A percentile compares a stretch with the other conserved stretches of the same genome.
phyloP scores from a whole-genome alignment of 164 flowering plant species.

The Dillenia turbinata region DNA sequence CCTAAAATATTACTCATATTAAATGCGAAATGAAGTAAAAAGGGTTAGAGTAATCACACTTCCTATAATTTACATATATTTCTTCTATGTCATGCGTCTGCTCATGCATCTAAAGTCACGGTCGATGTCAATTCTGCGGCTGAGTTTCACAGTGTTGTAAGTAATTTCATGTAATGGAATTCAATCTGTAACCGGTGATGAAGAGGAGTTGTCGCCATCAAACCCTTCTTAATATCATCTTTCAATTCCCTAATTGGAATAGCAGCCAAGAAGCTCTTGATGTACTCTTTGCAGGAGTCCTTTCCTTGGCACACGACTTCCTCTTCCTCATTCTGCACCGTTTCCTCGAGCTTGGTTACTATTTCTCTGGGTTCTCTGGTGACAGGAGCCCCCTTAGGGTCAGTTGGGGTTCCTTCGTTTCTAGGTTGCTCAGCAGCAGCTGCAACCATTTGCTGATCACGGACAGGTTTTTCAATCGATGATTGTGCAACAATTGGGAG shows the following conservation, averaged over 20 bases:
- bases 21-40: not conserved
- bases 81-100: not conserved
- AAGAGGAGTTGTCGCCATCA: slow-evolving; percentile 57
- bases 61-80: slow-evolving; percentile 22
- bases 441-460: slow-evolving; percentile 28
- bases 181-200: slow-evolving; percentile 93
- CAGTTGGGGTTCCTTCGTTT: slow-evolving; percentile 12
- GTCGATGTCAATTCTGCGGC: slow-evolving; percentile 12
- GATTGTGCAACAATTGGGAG: slow-evolving; percentile 26
- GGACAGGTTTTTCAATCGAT: slow-evolving; percentile 37
- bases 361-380: not conserved
- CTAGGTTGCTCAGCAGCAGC: slow-evolving; percentile 17
- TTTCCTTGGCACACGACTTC: slow-evolving; percentile 73
- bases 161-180: slow-evolving; percentile 60
- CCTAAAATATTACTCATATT: slow-evolving; percentile 9
- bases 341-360: slow-evolving; percentile 29
- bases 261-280: slow-evolving; percentile 93
- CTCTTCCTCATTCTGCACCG: slow-evolving; percentile 26
- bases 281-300: slow-evolving; percentile 90
- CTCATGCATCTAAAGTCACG: not conserved
- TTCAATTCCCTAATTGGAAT: slow-evolving; percentile 90
- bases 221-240: slow-evolving; percentile 82
- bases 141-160: slow-evolving; percentile 20
- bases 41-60: slow-evolving; percentile 34
- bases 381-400: slow-evolving; percentile 14